Percentiles rank a stretch among this genome's conserved stretches.
These are phyloP conservation scores for Acanthamoeba healyi DNA, from an alignment of 208 protist genomes.

Conservation along the genomic window DNA sequence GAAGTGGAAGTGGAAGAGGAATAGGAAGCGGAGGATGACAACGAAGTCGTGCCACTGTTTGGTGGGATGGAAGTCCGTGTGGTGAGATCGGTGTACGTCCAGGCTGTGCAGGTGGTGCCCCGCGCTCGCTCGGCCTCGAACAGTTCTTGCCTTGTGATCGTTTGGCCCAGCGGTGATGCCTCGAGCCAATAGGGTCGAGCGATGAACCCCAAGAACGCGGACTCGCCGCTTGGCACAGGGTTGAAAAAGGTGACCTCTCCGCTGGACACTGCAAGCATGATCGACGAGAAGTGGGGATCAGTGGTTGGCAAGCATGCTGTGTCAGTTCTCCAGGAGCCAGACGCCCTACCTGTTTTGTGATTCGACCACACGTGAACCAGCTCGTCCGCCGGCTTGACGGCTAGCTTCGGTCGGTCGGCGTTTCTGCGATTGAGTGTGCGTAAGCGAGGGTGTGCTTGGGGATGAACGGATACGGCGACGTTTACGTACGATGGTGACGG, in stretches of 20 bases:
- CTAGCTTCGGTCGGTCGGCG: not conserved
- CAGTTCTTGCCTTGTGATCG: not conserved
- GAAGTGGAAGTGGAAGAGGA: not conserved
- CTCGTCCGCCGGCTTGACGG: not conserved
- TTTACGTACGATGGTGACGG: not conserved
- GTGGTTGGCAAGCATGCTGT: too few species aligned
- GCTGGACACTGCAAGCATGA: not conserved
- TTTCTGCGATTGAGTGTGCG: not conserved
- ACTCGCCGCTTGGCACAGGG: not conserved
- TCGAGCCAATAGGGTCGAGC: not conserved
- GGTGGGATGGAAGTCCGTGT: too few species aligned
- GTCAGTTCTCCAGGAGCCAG: too few species aligned
- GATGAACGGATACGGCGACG: not conserved
- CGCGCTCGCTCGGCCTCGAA: not conserved
- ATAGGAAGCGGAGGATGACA: not conserved
- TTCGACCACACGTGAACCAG: constrained; percentile 29
- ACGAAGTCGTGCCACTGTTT: too few species aligned
- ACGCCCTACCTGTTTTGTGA: not conserved
- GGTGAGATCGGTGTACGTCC: not conserved
- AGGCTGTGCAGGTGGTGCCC: not conserved
- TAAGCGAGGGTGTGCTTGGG: not conserved
- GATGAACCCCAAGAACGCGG: not conserved
- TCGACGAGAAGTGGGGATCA: too few species aligned
- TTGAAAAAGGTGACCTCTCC: constrained; percentile 14
- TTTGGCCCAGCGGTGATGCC: not conserved